phyloP scores from a whole-genome alignment of 2,329 filamentous ascomycete genomes.

The Nemania diffusa region DNA sequence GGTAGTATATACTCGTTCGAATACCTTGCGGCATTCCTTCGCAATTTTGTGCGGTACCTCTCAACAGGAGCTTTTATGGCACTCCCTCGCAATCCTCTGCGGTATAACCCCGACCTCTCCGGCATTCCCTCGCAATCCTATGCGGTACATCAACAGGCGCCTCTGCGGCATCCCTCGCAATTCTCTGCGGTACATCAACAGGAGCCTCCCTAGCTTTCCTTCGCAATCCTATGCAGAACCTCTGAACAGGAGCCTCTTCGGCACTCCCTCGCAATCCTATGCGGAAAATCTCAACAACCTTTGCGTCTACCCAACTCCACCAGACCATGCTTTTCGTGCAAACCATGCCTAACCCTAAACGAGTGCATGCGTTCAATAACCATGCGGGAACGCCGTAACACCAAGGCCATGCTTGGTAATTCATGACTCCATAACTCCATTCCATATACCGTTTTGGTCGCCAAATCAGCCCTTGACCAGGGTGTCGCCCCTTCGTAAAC shows the following conservation, averaged over 20 bases:
- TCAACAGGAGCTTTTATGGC: neutral
- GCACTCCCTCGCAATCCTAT: conserved; percentile 24
- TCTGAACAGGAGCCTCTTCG: neutral
- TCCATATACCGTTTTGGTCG: conserved; percentile 9
- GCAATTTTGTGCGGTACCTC: conserved; percentile 19
- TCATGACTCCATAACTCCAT: conserved; percentile 15
- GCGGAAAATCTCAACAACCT: conserved; percentile 18
- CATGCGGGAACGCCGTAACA: conserved; percentile 24
- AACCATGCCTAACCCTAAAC: conserved; percentile 13
- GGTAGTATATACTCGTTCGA: neutral
- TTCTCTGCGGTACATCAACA: neutral
- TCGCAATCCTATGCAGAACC: conserved; percentile 21
- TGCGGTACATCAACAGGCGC: neutral
- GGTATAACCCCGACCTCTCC: neutral
- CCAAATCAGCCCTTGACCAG: neutral
- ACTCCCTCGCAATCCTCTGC: conserved; percentile 26
- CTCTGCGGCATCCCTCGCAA: neutral
- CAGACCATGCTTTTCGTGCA: conserved; percentile 18
- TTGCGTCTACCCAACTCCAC: conserved; percentile 26
- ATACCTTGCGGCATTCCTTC: conserved; percentile 15
- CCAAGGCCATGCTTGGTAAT: conserved; percentile 15
- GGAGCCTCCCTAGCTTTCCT: conserved; percentile 8
- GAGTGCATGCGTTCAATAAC: conserved; percentile 25
- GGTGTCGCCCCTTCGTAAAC: neutral
- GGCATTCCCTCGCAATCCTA: neutral